Percentiles rank a stretch among this genome's conserved stretches.
These are phyloP conservation scores for Nicotiana benthamiana DNA, from an alignment of 257 asterid species.

Conservation along the genomic window DNA sequence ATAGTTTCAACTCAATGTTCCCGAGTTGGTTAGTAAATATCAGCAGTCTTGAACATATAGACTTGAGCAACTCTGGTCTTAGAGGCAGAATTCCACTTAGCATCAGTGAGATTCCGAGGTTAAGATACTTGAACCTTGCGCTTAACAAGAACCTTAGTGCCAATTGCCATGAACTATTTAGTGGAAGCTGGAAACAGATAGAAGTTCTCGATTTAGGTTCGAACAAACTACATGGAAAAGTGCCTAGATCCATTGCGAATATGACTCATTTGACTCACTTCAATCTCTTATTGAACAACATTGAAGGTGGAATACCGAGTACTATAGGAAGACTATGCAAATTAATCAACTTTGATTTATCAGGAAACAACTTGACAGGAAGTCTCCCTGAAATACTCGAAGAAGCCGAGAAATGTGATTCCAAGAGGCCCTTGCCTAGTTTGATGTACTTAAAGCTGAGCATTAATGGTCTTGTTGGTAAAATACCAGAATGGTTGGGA, in stretches of 20 bases:
- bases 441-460: constrained; percentile 19
- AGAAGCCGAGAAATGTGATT: constrained; percentile 26
- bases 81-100: constrained; percentile 43
- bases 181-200: constrained; percentile 32
- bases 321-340: constrained; percentile 37
- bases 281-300: constrained; percentile 17
- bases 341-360: constrained; percentile 20
- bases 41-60: constrained; percentile 35
- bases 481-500: constrained; percentile 42
- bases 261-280: constrained; percentile 25
- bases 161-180: constrained; percentile 18
- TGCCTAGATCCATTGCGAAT: constrained; percentile 36
- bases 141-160: constrained; percentile 32
- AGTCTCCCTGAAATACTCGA: constrained; percentile 27
- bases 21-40: constrained; percentile 45
- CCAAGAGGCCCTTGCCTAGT: constrained; percentile 18
- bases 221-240: constrained; percentile 28
- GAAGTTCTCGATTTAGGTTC: constrained; percentile 25
- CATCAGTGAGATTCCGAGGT: constrained; percentile 20
- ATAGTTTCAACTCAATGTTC: constrained; percentile 26
- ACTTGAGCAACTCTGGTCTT: constrained; percentile 25
- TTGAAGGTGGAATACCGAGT: constrained; percentile 41
- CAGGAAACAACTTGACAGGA: constrained; percentile 33
- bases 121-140: constrained; percentile 31
- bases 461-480: constrained; percentile 28